Evolutionary conservation across 2,329 filamentous ascomycete genomes (phyloP), one percentile per base, ranked within the genome.

Genomic region (Clonostachys rosea): DNA sequence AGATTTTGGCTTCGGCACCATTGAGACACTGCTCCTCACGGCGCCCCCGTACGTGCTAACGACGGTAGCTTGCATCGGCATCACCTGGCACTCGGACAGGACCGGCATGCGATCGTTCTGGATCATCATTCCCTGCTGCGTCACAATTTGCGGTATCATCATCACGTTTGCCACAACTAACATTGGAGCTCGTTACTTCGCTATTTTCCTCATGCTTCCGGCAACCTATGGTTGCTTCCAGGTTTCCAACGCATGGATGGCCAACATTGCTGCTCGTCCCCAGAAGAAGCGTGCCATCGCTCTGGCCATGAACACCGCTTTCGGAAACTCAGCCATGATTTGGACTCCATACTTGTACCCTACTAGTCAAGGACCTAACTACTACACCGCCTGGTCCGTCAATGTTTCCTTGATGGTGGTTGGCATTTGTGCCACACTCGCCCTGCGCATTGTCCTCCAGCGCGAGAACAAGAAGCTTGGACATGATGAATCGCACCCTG

Each of bases 31-130:
- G 1, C 55, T 63, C 9, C 47, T 62, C 4, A 60, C 59, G 4
- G 53, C 59, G 3, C 60, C 60, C 14, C 60, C 60, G 1, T 63
- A 59, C 42, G 18, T 62, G 2, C 55, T 60, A 43, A 57, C 58
- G 1, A 56, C 56, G 4, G n/a, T 57, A 5, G 56, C 61, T 43
- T 56, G 55, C 30, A 49, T 61, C 7, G 53, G 53, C 49, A 62
- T 60, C 44, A 57, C 57, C 5, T 59, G 59, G 57, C 54, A 59
- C 49, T 59, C 57, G 11, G 60, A 62, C 48, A 50, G 54, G 16
- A 59, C 53, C 1, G 51, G 53, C 48, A 50, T 53, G 46, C 54
- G 59, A 14, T 60, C 54, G 30, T 48, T 47, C 6, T 50, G 55
- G 42, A 55, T 58, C 16, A 46, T 59, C 6, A 56, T 46, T 36